phyloP scores from a whole-genome alignment of 1,284 basidiomycete genomes.

The Rhodotorula glutinis region DNA sequence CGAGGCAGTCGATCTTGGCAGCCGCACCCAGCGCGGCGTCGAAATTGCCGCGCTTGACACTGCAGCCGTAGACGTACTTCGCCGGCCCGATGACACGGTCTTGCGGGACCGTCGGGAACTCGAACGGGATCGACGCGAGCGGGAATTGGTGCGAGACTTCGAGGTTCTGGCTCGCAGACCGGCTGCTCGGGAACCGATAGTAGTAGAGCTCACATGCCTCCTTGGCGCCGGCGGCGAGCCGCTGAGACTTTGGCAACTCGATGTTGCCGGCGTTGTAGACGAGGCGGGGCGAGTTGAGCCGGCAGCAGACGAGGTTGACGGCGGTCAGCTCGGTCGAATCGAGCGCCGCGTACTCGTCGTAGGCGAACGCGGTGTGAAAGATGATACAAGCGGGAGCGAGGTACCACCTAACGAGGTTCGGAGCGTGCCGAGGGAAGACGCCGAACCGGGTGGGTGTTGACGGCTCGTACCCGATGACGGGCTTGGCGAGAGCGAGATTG shows the following conservation, averaged over 20 bases:
- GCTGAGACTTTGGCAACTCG: constrained; percentile 41
- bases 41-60: constrained; percentile 50
- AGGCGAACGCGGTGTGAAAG: constrained; percentile 56
- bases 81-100: constrained; percentile 48
- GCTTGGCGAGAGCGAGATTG: constrained; percentile 51
- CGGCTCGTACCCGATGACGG: constrained; percentile 53
- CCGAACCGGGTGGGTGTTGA: constrained; percentile 51
- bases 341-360: constrained; percentile 18
- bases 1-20: constrained; percentile 55
- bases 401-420: constrained; percentile 47
- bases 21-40: constrained; percentile 53
- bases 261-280: constrained; percentile 54
- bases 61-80: constrained; percentile 52
- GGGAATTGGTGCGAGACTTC: constrained; percentile 50
- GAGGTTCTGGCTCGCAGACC: constrained; percentile 14
- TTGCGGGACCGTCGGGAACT: constrained; percentile 52
- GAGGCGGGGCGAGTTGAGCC: constrained; percentile 53
- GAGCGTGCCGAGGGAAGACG: constrained; percentile 51
- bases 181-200: constrained; percentile 49
- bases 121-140: constrained; percentile 53
- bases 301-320: constrained; percentile 52
- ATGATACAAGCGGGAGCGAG: constrained; percentile 52
- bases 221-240: constrained; percentile 47
- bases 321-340: constrained; percentile 26
- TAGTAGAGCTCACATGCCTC: constrained; percentile 54